Evolutionary conservation across 2,329 filamentous ascomycete species (phyloP), one percentile per base, ranked within the genome.

Genomic region (Colletotrichum lentis): DNA sequence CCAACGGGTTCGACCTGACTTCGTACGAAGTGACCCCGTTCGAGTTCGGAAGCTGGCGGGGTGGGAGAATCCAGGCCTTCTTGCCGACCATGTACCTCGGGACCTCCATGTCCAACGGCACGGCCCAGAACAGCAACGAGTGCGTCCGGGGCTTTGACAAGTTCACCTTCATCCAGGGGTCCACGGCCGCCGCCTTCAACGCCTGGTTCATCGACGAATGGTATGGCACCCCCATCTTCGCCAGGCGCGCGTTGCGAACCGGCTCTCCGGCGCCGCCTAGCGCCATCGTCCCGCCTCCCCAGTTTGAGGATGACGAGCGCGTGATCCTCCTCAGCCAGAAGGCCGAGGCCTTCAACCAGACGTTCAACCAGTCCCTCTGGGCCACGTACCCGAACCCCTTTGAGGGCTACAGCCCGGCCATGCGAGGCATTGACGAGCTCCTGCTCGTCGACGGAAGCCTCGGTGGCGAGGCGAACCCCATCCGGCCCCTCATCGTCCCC

Each of bases 141-240:
- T 78, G 77, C 11, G 73, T 77, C 1, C 46, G 59, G 14, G 76
- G 76, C 0, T 78, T 78, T 3, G 77, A 78, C 35, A 77, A 76
- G 37, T 58, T 72, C 4, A 76, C 73, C 12, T 70, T 78, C 2
- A 70, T 78, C 49, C 72, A 77, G 22, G 77, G 78, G 0, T 72
- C 74, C 0, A 76, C 76, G 0, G 69, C 73, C 0, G 66, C 74
- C 41, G 76, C 76, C 0, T 77, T 75, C 18, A 71, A 71, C 11
- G 71, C 73, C 0, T 76, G 70, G 69, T 71, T 76, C 37, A 73
- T 77, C 1, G 71, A 75, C 18, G 46, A 69, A 0, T 75, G 76
- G 35, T 77, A 74, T 35, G 64, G 69, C 0, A 69, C 76, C 14
- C 71, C 74, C 0, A 53, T 69, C 0, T 73, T 77, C 61, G 69